phyloP scores from a whole-genome alignment of 352 stramenopile genomes.

The Pilasporangium apinafurcum region DNA sequence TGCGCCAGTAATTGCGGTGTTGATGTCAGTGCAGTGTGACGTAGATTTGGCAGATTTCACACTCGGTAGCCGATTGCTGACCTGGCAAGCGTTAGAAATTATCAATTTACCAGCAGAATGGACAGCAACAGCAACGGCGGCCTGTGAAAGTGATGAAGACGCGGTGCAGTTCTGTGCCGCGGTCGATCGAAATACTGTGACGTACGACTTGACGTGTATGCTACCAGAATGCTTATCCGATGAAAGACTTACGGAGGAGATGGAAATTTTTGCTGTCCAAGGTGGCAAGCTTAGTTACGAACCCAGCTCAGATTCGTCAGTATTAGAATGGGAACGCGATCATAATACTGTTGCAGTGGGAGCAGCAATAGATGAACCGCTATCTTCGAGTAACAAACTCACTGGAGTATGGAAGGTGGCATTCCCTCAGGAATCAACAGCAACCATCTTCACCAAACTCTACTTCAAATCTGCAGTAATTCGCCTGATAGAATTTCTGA shows the following conservation, averaged over 20 bases:
- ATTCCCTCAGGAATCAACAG: slow-evolving; percentile 24
- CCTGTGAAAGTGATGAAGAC: slow-evolving; percentile 39
- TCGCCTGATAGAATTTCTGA: slow-evolving; percentile 36
- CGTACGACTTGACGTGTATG: slow-evolving; percentile 46
- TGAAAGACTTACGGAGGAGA: not conserved
- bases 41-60: slow-evolving; percentile 42
- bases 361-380: not conserved
- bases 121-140: too few relatives aligned
- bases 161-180: slow-evolving; percentile 26
- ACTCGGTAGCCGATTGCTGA: slow-evolving; percentile 31
- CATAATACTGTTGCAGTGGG: not conserved
- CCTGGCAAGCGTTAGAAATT: slow-evolving; percentile 24
- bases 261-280: slow-evolving; percentile 10
- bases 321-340: not conserved
- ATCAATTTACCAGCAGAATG: slow-evolving; percentile 39
- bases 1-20: slow-evolving; percentile 17
- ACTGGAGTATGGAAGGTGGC: slow-evolving; percentile 39
- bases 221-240: slow-evolving; percentile 16
- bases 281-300: slow-evolving; percentile 47
- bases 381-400: slow-evolving; percentile 1
- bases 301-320: not conserved
- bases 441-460: slow-evolving; percentile 17
- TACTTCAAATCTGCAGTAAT: slow-evolving; percentile 24
- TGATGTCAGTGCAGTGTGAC: slow-evolving; percentile 34
- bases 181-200: slow-evolving; percentile 27